Evolutionary conservation across 495 filamentous ascomycete genomes (phyloP), one percentile per base, ranked within the genome.

Genomic region (Stereocaulon alpinum): DNA sequence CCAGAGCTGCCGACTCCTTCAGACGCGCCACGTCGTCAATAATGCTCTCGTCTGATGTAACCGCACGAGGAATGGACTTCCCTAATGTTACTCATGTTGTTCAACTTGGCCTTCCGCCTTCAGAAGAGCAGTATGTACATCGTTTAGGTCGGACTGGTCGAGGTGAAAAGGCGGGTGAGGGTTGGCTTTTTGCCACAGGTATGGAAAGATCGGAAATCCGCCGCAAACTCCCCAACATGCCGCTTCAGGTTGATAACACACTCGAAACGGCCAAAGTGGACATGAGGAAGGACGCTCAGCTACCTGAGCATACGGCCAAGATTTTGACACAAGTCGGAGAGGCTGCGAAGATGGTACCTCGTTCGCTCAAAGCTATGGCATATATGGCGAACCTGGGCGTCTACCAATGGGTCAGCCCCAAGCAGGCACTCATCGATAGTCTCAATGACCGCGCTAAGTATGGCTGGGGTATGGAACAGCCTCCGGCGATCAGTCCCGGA

Each of bases 11-110:
- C 0, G 78, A 89, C 0, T 57, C 34, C n/a, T 98, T 98, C 81
- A 81, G 84, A 22, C 65, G 59, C 5, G 73, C 81, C 11, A 57
- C 73, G 17, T 78, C 80, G 29, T 91, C 76, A 32, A 86, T 98
- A 56, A 79, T 98, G 29, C 81, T 97, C 70, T 91, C 91, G 1
- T 91, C 90, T 5, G 93, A 98, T 71, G 92, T 98, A 29, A 93
- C 92, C 1, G 89, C 93, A 15, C 84, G 93, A 68, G 93, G 93
- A 65, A 86, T 90, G 83, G 86, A 90, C 68, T 88, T 88, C 68
- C 85, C 84, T 2, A 78, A 80, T 49, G 85, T 88, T 40, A 85
- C 82, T 41, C 83, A 86, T 59, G 83, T 90, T 62, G 78, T 90
- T 55, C 86, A 90, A 66, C 68, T 85, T 7, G 84, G 86, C 32